Evolutionary conservation across 2,329 filamentous ascomycete species (phyloP), one percentile per base, ranked within the genome.

Genomic region (Domatiomyces globalis): DNA sequence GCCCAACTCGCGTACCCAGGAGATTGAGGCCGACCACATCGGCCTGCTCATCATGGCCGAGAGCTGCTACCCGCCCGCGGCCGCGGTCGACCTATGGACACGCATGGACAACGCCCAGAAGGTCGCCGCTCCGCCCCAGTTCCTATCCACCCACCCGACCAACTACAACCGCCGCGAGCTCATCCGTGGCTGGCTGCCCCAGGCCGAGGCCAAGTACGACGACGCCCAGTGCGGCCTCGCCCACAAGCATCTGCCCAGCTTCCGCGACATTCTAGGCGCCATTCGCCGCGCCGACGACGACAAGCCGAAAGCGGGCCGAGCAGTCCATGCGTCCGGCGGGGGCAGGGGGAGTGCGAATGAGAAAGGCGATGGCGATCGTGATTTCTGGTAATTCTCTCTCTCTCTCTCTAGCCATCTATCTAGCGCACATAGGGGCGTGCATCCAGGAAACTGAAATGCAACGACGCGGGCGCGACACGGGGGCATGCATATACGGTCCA

Each of bases 11-110:
- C 65, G 79, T 49, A 73, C 69, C 25, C 77, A 81, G 63, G 79
- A 83, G 66, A 68, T 69, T 1, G 78, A 81, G 62, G 79, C 79
- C 6, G 79, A 82, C 62, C 74, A 77, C 50, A 80, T 83, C 33
- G 79, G 79, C 8, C 46, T 56, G 68, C 66, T 80, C 63, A 79
- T 83, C 72, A 82, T 82, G 76, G 72, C 79, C 1, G 70, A 78
- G 61, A 73, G 72, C 39, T 82, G 79, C 63, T 82, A 76, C 58
- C 68, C 78, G 49, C 79, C 79, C 0, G 63, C 71, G 51, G 76
- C 73, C 12, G 78, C 78, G 1, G 70, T 76, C 53, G 67, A 65
- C 20, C 62, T 82, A 57, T 78, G 75, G 75, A 60, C 64, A 20
- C 64, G 73, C 29, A 78, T 78, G 72, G 72, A 77, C 51, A 64